These are phyloP conservation scores for Boletellus emodensis DNA, from an alignment of 768 basidiomycete genomes.

Conservation along the genomic window DNA sequence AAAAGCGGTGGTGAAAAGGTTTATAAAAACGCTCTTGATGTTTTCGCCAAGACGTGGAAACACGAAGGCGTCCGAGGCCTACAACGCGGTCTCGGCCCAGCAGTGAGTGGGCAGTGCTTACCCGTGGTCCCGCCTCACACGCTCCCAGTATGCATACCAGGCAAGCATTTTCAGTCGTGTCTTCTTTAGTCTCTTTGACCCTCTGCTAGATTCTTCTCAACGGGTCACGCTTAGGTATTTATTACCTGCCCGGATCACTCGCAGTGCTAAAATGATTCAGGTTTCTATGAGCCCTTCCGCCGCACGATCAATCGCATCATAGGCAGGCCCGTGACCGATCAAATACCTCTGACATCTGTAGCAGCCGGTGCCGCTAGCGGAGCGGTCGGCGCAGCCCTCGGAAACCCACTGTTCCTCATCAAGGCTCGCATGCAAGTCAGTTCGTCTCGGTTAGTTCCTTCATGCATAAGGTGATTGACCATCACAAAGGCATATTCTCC, in stretches of 20 bases:
- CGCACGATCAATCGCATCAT: constrained; percentile 61
- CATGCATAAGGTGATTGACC: neutral
- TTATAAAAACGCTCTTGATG: constrained; percentile 88
- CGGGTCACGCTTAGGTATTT: constrained; percentile 78
- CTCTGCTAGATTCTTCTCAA: constrained; percentile 76
- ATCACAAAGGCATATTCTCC: constrained; percentile 82
- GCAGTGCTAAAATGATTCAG: constrained; percentile 38
- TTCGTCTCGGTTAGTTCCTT: neutral
- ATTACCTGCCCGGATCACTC: neutral
- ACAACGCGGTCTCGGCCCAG: constrained; percentile 87
- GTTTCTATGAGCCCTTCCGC: constrained; percentile 95
- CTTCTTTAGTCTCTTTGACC: constrained; percentile 2
- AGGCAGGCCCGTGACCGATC: constrained; percentile 60
- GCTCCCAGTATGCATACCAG: constrained; percentile 81
- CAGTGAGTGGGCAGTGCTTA: constrained; percentile 48
- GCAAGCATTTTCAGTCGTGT: constrained; percentile 39
- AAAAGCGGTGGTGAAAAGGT: constrained; percentile 68
- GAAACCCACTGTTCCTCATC: constrained; percentile 90
- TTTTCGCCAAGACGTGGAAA: constrained; percentile 79
- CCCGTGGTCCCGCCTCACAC: constrained; percentile 6
- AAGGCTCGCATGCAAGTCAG: constrained; percentile 95
- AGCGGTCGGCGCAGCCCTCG: constrained; percentile 78
- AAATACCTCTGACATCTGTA: constrained; percentile 72
- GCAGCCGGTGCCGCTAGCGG: constrained; percentile 88
- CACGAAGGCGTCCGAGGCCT: constrained; percentile 90